Percentiles rank a stretch among this genome's conserved stretches.
Evolutionary conservation across 371 early-diverging fungal genomes (phyloP).

Genomic region (Saksenaea vasiformis): DNA sequence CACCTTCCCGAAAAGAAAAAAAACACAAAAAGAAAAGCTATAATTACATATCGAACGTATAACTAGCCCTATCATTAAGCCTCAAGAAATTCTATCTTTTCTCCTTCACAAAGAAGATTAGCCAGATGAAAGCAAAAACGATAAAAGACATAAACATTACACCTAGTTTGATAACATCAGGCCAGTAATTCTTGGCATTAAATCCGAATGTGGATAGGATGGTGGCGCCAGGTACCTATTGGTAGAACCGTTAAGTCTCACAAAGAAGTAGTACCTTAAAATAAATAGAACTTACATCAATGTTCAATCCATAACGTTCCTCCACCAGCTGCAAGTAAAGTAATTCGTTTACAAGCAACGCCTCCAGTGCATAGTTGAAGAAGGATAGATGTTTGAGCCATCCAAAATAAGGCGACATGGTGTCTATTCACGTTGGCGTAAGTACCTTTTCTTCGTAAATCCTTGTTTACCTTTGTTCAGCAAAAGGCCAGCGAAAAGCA

Average conservation of each 20-base stretch:
- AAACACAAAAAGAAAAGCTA: constrained; percentile 10
- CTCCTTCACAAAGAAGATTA: constrained; percentile 86
- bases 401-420: constrained; percentile 73
- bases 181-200: constrained; percentile 83
- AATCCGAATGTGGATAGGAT: constrained; percentile 92
- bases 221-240: constrained; percentile 78
- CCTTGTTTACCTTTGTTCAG: constrained; percentile 69
- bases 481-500: constrained; percentile 90
- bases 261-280: constrained; percentile 1
- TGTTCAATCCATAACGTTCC: constrained; percentile 77
- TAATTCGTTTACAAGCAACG: constrained; percentile 86
- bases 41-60: neutral
- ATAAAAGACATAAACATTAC: constrained; percentile 67
- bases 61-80: neutral
- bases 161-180: constrained; percentile 71
- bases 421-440: constrained; percentile 41
- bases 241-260: neutral
- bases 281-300: constrained; percentile 74
- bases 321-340: constrained; percentile 77
- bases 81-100: constrained; percentile 49
- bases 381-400: constrained; percentile 84
- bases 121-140: constrained; percentile 74
- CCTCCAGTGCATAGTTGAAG: constrained; percentile 91
- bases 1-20: neutral
- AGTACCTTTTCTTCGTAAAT: neutral